Conservation (phyloP, 805 yeast genomes). For the Hanseniaspora lachancei region DNA sequence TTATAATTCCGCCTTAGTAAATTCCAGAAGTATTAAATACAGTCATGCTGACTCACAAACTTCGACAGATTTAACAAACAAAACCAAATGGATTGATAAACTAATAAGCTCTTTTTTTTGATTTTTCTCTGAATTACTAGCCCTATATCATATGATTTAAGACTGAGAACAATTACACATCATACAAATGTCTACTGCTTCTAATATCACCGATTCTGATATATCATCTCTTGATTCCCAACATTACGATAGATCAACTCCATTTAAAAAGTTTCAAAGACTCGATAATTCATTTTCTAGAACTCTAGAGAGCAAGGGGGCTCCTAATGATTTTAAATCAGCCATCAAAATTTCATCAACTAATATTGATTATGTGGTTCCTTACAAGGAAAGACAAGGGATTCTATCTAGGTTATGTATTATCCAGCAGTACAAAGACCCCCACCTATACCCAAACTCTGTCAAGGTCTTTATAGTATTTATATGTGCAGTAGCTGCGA, state of each 20-base stretch:
- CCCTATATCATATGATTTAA: not conserved
- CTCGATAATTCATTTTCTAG: not conserved
- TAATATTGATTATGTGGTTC: conserved; percentile 18
- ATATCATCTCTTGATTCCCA: not conserved
- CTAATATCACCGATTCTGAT: not conserved
- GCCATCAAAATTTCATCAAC: not conserved
- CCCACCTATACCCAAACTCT: conserved; percentile 44
- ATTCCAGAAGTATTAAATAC: too few species aligned
- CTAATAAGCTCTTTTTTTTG: not conserved
- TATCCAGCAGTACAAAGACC: conserved; percentile 59
- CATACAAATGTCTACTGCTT: not conserved
- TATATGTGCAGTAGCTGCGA: conserved; percentile 58
- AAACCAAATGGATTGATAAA: too few species aligned
- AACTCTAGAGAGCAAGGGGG: not conserved
- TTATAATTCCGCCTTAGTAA: too few species aligned
- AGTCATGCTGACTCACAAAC: too few species aligned
- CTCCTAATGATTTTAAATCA: conserved; percentile 11
- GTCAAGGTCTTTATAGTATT: conserved; percentile 45
- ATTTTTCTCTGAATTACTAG: not conserved
- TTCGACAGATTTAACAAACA: too few species aligned
- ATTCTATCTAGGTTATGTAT: conserved; percentile 38
- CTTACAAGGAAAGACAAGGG: conserved; percentile 41
- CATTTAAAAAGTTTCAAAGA: not conserved
- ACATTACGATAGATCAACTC: not conserved
- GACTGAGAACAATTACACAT: not conserved